Evolutionary conservation across 2,329 filamentous ascomycete species (phyloP), one percentile per base, ranked within the genome.

Genomic region (Teratosphaeria epicoccoides): DNA sequence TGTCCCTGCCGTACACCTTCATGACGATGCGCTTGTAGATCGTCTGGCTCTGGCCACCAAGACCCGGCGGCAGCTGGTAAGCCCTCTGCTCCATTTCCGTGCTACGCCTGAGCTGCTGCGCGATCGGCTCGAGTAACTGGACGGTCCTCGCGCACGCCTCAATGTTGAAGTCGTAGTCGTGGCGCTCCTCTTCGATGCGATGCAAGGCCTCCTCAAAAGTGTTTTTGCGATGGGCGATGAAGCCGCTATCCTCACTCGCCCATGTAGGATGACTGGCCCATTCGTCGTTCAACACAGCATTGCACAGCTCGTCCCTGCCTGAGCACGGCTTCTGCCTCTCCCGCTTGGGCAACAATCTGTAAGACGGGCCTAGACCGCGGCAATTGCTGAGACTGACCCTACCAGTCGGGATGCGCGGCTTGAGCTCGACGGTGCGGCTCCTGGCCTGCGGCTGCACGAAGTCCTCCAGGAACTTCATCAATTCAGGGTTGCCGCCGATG

Each of bases 251-350:
- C 69, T 98, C 93, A 1, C 91, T 97, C 1, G 91, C 93, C 93
- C 93, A 98, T 0, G 93, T 98, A 3, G 93, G 93, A 71, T 98
- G 93, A 24, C 91, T 97, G 1, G 93, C 93, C 93, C 93, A 98
- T 60, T 96, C 88, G 61, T 98, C 93, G 59, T 98, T 98, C 50
- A 98, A 76, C 0, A 98, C 91, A 23, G 85, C 84, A 59, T 88
- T 85, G 71, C 93, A 98, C 60, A 98, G 83, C 68, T 95, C 89
- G 65, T 98, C 93, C 45, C 93, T 86, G 10, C 93, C 93, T 64
- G 88, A 93, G 72, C 93, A 98, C 0, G 85, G 82, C 73, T 95
- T 94, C 54, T 93, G 82, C 10, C 89, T 85, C 68, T 97, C 93
- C 51, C 89, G 78, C 71, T 91, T 93, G 0, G 93, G 93, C 7